A percentile compares a stretch with the other conserved stretches of the same genome.
These are phyloP conservation scores for Myriosclerotinia scirpicola DNA, from an alignment of 2,329 filamentous ascomycete genomes.

Conservation along the genomic window DNA sequence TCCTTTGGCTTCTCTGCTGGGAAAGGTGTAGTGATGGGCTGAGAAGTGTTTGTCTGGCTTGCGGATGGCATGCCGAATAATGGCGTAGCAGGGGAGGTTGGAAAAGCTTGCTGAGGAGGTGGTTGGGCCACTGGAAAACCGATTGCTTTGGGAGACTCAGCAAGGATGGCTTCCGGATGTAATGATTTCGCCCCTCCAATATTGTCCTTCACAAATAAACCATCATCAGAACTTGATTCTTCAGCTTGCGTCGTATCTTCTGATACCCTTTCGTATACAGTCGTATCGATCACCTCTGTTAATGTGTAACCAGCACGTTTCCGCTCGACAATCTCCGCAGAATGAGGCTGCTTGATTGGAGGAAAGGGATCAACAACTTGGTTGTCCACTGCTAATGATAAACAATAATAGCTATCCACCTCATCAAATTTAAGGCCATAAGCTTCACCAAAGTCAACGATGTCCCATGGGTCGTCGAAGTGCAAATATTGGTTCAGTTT, in stretches of 20 bases:
- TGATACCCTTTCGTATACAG: constrained; percentile 47
- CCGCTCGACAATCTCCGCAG: constrained; percentile 56
- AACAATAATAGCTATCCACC: constrained; percentile 41
- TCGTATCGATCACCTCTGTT: constrained; percentile 56
- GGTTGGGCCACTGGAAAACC: constrained; percentile 1
- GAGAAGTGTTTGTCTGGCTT: neutral
- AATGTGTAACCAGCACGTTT: constrained; percentile 56
- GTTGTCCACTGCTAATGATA: constrained; percentile 37
- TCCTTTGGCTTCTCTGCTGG: neutral
- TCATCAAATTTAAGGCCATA: constrained; percentile 55
- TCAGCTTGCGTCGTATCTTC: constrained; percentile 8
- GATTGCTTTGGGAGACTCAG: neutral
- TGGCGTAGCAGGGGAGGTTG: neutral
- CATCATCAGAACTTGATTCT: constrained; percentile 39
- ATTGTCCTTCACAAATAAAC: constrained; percentile 35
- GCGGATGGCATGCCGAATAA: neutral
- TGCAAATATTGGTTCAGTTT: constrained; percentile 58
- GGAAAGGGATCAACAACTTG: constrained; percentile 45
- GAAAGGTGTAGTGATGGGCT: neutral
- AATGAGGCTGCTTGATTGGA: constrained; percentile 56
- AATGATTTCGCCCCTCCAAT: neutral
- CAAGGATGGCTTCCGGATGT: neutral
- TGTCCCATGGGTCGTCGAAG: constrained; percentile 68
- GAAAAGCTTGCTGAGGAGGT: neutral
- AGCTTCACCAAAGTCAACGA: constrained; percentile 62